A percentile compares a stretch with the other conserved stretches of the same genome.
phyloP scores from a whole-genome alignment of 768 basidiomycete genomes.

The Nidularia sp. region DNA sequence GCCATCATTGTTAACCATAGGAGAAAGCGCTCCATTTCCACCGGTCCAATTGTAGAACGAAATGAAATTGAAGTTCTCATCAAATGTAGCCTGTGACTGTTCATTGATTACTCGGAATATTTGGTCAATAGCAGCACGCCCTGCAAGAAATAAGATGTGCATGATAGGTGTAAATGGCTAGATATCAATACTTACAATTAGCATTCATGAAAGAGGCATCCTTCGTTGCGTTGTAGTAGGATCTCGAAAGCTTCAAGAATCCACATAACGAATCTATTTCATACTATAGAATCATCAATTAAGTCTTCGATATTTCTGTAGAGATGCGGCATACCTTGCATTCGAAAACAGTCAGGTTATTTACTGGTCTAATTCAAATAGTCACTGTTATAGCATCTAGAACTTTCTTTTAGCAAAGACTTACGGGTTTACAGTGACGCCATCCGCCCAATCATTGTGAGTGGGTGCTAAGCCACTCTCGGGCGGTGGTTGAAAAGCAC shows the following conservation, averaged over 20 bases:
- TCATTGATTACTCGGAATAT: conserved; percentile 76
- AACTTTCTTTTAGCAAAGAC: too few species aligned
- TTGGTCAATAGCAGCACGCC: conserved; percentile 63
- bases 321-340: conserved; percentile 57
- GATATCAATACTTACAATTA: conserved; percentile 43
- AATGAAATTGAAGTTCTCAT: conserved; percentile 65
- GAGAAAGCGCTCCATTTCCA: conserved; percentile 56
- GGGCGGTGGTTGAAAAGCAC: conserved; percentile 77
- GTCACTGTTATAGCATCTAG: conserved; percentile 3
- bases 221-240: conserved; percentile 68
- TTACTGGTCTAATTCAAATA: conserved; percentile 44
- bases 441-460: conserved; percentile 66
- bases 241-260: conserved; percentile 73
- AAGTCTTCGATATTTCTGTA: not conserved
- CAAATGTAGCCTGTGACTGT: conserved; percentile 71
- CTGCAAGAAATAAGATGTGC: conserved; percentile 36
- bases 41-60: conserved; percentile 86
- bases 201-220: conserved; percentile 70
- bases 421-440: conserved; percentile 72
- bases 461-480: conserved; percentile 65
- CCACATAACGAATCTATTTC: conserved; percentile 78
- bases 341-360: conserved; percentile 71
- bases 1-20: conserved; percentile 60
- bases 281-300: conserved; percentile 39
- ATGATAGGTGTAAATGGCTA: not conserved